Percentiles rank a stretch among this genome's conserved stretches.
Conservation (phyloP, 2,329 filamentous ascomycete genomes). For the Tolypocladium sp. region DNA sequence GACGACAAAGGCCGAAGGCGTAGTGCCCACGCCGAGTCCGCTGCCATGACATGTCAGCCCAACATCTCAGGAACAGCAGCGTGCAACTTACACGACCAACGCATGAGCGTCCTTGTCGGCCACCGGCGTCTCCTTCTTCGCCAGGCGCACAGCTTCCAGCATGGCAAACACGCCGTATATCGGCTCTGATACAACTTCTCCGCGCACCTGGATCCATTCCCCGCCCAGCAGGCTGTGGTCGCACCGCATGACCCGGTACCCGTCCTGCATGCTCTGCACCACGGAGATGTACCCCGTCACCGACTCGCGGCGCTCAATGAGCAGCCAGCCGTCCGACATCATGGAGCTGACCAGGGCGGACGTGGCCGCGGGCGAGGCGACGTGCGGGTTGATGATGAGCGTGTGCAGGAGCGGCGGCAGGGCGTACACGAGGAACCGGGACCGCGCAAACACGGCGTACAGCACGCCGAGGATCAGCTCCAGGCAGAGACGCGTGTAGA, state of each 20-base stretch:
- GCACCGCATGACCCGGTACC: conserved; percentile 78
- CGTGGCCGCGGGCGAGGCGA: conserved; percentile 52
- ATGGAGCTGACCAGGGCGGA: conserved; percentile 58
- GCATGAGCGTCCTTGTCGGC: conserved; percentile 64
- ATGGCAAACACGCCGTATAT: conserved; percentile 96
- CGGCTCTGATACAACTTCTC: conserved; percentile 60
- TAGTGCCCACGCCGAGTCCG: conserved; percentile 87
- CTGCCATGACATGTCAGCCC: conserved; percentile 27
- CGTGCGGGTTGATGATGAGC: conserved; percentile 63
- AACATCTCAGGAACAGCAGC: neutral
- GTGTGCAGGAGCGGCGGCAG: conserved; percentile 68
- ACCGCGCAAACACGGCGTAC: conserved; percentile 61
- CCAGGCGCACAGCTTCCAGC: conserved; percentile 80
- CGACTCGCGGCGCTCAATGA: conserved; percentile 78
- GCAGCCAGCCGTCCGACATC: conserved; percentile 54
- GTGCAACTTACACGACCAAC: conserved; percentile 64
- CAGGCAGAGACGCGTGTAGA: conserved; percentile 63
- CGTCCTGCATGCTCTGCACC: conserved; percentile 60
- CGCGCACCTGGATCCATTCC: conserved; percentile 64
- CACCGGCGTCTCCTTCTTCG: conserved; percentile 47
- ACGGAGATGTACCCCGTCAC: conserved; percentile 89
- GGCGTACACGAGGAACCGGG: conserved; percentile 55
- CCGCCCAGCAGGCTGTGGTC: conserved; percentile 92
- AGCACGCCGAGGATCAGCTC: conserved; percentile 57
- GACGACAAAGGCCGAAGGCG: conserved; percentile 73